Conservation (phyloP, 2,329 filamentous ascomycete species). For the Xylaria sp. region DNA sequence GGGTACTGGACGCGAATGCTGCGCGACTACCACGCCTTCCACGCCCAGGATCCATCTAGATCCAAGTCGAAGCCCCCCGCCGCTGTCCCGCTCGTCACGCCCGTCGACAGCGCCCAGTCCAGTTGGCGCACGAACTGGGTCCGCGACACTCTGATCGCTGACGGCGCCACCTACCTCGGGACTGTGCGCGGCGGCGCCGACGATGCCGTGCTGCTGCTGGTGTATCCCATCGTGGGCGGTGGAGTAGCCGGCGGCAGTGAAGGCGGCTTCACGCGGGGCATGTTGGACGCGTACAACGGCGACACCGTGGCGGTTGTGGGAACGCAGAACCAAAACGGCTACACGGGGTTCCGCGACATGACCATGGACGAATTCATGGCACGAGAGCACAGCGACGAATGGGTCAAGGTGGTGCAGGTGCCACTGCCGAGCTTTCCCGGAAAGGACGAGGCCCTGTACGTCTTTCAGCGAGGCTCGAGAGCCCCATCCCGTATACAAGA, state of each 20-base stretch:
- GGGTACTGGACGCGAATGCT: slow-evolving; percentile 80
- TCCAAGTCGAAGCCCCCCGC: background rate
- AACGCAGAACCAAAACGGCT: slow-evolving; percentile 76
- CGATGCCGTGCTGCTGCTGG: slow-evolving; percentile 67
- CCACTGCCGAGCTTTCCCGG: slow-evolving; percentile 76
- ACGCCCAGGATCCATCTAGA: background rate
- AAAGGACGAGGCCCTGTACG: slow-evolving; percentile 76
- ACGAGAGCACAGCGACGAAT: slow-evolving; percentile 52
- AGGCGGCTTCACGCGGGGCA: slow-evolving; percentile 66
- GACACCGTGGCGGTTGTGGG: slow-evolving; percentile 73
- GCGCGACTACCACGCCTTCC: slow-evolving; percentile 43
- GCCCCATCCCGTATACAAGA: slow-evolving; percentile 31
- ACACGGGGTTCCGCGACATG: slow-evolving; percentile 69
- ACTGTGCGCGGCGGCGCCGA: slow-evolving; percentile 51
- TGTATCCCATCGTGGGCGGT: slow-evolving; percentile 73
- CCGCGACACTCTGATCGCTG: slow-evolving; percentile 64
- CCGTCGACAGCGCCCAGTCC: slow-evolving; percentile 71
- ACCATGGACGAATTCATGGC: slow-evolving; percentile 72
- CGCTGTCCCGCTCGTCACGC: slow-evolving; percentile 54
- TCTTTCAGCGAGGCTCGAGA: slow-evolving; percentile 61
- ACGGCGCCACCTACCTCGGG: slow-evolving; percentile 65
- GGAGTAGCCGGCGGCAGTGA: slow-evolving; percentile 68
- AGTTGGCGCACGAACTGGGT: slow-evolving; percentile 74
- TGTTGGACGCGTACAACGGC: slow-evolving; percentile 66
- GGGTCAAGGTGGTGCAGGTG: slow-evolving; percentile 66